phyloP scores from a whole-genome alignment of 2,329 filamentous ascomycete species.

The Pestalotiopsis sp. region DNA sequence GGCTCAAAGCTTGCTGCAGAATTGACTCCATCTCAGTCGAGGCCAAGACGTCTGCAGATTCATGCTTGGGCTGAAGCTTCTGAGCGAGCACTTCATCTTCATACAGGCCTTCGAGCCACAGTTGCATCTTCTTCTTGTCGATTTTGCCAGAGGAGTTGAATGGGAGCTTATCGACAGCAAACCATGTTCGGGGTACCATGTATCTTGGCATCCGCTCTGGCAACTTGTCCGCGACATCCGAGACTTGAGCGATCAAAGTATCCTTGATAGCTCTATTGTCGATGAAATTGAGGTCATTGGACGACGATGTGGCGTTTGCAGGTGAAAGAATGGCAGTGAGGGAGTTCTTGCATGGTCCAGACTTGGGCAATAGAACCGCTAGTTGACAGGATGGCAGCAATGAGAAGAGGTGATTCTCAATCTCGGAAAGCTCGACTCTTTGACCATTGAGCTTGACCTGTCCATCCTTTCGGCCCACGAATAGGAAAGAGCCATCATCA shows the following conservation, averaged over 20 bases:
- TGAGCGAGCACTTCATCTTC: slow-evolving; percentile 4
- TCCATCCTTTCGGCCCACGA: slow-evolving; percentile 15
- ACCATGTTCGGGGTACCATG: slow-evolving; percentile 19
- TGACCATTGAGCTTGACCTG: slow-evolving; percentile 16
- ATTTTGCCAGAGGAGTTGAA: slow-evolving; percentile 20
- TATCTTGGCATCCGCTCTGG: slow-evolving; percentile 17
- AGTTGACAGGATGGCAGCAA: slow-evolving; percentile 9
- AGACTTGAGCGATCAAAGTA: not conserved
- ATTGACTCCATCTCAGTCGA: slow-evolving; percentile 14
- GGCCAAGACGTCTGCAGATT: slow-evolving; percentile 4
- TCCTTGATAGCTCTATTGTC: slow-evolving; percentile 28
- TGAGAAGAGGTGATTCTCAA: slow-evolving; percentile 15
- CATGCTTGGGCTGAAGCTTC: not conserved
- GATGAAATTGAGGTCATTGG: slow-evolving; percentile 24
- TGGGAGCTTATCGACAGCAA: slow-evolving; percentile 17
- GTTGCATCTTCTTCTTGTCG: slow-evolving; percentile 15
- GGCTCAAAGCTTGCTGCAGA: slow-evolving; percentile 16
- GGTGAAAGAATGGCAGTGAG: slow-evolving; percentile 29
- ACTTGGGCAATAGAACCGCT: slow-evolving; percentile 3
- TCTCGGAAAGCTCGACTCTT: slow-evolving; percentile 15
- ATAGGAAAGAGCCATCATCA: slow-evolving; percentile 33
- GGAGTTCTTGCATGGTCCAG: slow-evolving; percentile 19
- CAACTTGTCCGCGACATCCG: slow-evolving; percentile 13
- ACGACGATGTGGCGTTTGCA: slow-evolving; percentile 23
- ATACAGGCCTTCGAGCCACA: slow-evolving; percentile 18